phyloP scores from a whole-genome alignment of 192 early-diverging fungal species.

The Martensiomyces pterosporus region DNA sequence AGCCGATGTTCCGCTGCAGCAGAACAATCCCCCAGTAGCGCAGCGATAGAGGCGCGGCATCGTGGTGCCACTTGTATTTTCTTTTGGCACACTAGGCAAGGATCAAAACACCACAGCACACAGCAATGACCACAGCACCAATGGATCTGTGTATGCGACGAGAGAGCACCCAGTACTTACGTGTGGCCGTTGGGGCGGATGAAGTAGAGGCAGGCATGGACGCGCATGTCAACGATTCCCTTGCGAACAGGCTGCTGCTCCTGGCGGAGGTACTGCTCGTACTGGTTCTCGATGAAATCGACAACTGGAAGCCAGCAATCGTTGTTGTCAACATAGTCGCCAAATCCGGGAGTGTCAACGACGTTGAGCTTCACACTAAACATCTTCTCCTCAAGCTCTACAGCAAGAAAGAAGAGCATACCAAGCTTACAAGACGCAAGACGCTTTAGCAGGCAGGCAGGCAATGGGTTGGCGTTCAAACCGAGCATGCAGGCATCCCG shows the following conservation, averaged over 20 bases:
- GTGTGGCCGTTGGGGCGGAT: constrained; percentile 98
- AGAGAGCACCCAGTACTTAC: constrained; percentile 56
- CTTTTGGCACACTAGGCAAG: not conserved
- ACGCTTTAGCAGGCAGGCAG: not conserved
- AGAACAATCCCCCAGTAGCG: too few species aligned
- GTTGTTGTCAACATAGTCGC: constrained; percentile 88
- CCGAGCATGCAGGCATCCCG: too few species aligned
- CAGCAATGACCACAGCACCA: too few species aligned
- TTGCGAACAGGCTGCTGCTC: constrained; percentile 84
- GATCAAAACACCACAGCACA: not conserved
- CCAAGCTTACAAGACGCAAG: not conserved
- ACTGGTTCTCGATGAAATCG: constrained; percentile 98
- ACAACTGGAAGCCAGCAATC: constrained; percentile 98
- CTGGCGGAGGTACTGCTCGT: constrained; percentile 89
- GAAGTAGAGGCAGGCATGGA: constrained; percentile 98
- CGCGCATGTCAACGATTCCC: constrained; percentile 87
- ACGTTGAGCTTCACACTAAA: constrained; percentile 95
- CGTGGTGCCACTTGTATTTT: too few species aligned
- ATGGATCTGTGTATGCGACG: not conserved
- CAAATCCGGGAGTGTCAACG: constrained; percentile 88
- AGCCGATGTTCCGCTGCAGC: too few species aligned
- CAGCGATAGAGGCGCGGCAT: too few species aligned
- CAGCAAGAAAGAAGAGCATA: constrained; percentile 15
- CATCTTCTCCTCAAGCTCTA: constrained; percentile 95
- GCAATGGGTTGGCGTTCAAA: too few species aligned